A percentile compares a stretch with the other conserved stretches of the same genome.
Conservation (phyloP, 2,329 filamentous ascomycete species). For the Penicillium paneum region DNA sequence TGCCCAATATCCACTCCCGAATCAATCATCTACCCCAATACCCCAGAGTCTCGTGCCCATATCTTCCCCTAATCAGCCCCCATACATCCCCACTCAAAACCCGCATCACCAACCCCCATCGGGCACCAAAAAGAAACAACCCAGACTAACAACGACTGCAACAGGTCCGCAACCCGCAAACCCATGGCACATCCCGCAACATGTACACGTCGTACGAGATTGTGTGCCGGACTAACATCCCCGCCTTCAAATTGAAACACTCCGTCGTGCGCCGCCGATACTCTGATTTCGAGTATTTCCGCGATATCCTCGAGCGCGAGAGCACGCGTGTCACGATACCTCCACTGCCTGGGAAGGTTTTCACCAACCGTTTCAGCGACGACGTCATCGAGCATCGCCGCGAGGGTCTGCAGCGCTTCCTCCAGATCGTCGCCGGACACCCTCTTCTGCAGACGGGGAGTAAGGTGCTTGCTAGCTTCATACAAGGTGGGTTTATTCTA, state of each 20-base stretch:
- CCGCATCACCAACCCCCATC: background rate
- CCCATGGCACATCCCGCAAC: slow-evolving; percentile 86
- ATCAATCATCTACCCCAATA: background rate
- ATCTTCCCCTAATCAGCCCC: slow-evolving; percentile 6
- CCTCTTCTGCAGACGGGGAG: slow-evolving; percentile 95
- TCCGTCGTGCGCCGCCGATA: slow-evolving; percentile 88
- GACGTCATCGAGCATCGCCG: slow-evolving; percentile 94
- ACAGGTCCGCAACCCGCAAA: slow-evolving; percentile 83
- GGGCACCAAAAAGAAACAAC: background rate
- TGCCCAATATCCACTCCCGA: background rate
- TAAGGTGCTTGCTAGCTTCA: slow-evolving; percentile 92
- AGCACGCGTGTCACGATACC: slow-evolving; percentile 92
- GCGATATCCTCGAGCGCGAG: slow-evolving; percentile 95
- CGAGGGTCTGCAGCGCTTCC: slow-evolving; percentile 87
- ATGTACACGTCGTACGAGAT: slow-evolving; percentile 99
- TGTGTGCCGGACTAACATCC: slow-evolving; percentile 95
- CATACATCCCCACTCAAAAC: background rate
- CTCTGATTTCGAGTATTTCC: slow-evolving; percentile 98
- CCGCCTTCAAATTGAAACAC: slow-evolving; percentile 92
- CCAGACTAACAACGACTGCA: background rate
- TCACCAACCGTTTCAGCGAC: slow-evolving; percentile 96
- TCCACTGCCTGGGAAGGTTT: slow-evolving; percentile 92
- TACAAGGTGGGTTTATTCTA: slow-evolving; percentile 67
- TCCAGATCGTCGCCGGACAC: slow-evolving; percentile 97
- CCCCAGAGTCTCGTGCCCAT: slow-evolving; percentile 3